Conservation (phyloP, 345 rosid genomes). For the Camelina sativa region DNA sequence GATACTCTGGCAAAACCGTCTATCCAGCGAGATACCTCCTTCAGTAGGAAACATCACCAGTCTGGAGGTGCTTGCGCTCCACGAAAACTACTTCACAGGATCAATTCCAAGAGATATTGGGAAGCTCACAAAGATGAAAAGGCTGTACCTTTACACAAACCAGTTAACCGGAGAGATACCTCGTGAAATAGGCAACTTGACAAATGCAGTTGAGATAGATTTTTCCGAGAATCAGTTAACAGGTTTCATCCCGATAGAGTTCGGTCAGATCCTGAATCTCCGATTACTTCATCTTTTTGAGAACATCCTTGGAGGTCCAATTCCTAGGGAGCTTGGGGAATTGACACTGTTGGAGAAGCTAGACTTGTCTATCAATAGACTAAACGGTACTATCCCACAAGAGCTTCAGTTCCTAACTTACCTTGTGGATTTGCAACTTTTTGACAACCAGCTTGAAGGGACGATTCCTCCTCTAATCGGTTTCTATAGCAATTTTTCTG, state of each 20-base stretch:
- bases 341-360: constrained; percentile 60
- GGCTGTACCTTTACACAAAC: constrained; percentile 69
- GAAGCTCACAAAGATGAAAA: constrained; percentile 56
- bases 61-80: constrained; percentile 74
- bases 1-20: constrained; percentile 71
- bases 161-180: constrained; percentile 79
- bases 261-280: constrained; percentile 63
- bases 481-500: constrained; percentile 56
- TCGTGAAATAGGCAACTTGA: constrained; percentile 60
- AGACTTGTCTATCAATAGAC: constrained; percentile 77
- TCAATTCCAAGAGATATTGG: constrained; percentile 64
- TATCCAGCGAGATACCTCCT: constrained; percentile 67
- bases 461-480: constrained; percentile 73
- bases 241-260: constrained; percentile 65
- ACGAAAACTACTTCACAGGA: constrained; percentile 67
- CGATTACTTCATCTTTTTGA: constrained; percentile 69
- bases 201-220: constrained; percentile 67
- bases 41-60: constrained; percentile 66
- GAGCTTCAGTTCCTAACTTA: constrained; percentile 62
- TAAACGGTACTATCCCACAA: constrained; percentile 65
- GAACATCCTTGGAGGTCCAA: constrained; percentile 63
- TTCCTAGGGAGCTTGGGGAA: constrained; percentile 69
- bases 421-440: constrained; percentile 71
- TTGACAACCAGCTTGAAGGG: constrained; percentile 70
- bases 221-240: constrained; percentile 72